These are phyloP conservation scores for Dalechampia spathulata DNA, from an alignment of 441 rosid genomes.

Conservation along the genomic window DNA sequence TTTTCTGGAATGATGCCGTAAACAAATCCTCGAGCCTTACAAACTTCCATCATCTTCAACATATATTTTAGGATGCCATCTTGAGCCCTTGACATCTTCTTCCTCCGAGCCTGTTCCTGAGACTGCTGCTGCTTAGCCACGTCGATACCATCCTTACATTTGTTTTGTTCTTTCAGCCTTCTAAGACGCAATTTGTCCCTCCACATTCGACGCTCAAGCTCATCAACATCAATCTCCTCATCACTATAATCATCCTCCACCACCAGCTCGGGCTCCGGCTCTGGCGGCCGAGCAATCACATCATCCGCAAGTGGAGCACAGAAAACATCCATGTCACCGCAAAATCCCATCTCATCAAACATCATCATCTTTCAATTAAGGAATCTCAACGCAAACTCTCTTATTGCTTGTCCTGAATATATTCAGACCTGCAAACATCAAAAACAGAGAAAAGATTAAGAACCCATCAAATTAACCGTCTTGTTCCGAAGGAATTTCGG, in stretches of 20 bases:
- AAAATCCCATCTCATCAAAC: conserved; percentile 73
- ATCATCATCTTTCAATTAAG: conserved; percentile 36
- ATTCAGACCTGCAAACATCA: too few species aligned
- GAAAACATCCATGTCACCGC: conserved; percentile 66
- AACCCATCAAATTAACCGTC: too few species aligned
- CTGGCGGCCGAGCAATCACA: conserved; percentile 25
- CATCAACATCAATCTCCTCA: conserved; percentile 59
- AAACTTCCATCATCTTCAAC: conserved; percentile 77
- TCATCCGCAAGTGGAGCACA: conserved; percentile 33
- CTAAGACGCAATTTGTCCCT: conserved; percentile 61
- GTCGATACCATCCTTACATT: conserved; percentile 47
- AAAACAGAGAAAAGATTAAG: too few species aligned
- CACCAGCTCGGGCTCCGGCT: conserved; percentile 30
- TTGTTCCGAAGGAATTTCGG: too few species aligned
- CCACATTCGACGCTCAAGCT: conserved; percentile 85
- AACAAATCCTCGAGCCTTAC: conserved; percentile 89
- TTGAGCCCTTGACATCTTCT: conserved; percentile 74
- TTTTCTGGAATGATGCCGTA: conserved; percentile 85
- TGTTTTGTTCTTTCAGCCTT: conserved; percentile 57
- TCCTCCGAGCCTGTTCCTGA: conserved; percentile 94
- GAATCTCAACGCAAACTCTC: too few species aligned
- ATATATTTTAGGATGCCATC: conserved; percentile 81
- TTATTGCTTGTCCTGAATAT: too few species aligned
- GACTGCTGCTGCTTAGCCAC: conserved; percentile 73
- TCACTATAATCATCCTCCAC: conserved; percentile 47